phyloP scores from a whole-genome alignment of 441 rosid genomes.

The Adansonia gregorii region DNA sequence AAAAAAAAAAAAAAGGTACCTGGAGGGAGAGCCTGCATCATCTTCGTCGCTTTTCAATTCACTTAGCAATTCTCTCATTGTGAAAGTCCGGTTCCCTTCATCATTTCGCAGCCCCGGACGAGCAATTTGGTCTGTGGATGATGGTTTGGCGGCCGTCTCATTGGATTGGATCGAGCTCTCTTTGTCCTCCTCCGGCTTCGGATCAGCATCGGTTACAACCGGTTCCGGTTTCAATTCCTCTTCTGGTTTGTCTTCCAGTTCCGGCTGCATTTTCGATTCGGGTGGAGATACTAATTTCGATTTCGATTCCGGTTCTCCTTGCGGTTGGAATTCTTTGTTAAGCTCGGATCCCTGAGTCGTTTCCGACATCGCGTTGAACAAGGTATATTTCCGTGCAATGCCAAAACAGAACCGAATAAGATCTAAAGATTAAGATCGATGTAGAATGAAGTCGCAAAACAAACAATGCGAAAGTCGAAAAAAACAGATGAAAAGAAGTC shows the following conservation, averaged over 20 bases:
- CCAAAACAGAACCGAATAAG: conserved; percentile 15
- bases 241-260: conserved; percentile 18
- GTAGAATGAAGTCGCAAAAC: conserved; percentile 4
- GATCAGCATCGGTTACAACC: conserved; percentile 28
- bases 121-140: conserved; percentile 35
- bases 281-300: conserved; percentile 25
- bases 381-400: conserved; percentile 15
- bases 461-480: conserved; percentile 20
- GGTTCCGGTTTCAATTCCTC: conserved; percentile 31
- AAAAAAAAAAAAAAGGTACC: conserved; percentile 37
- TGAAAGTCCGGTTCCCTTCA: conserved; percentile 72
- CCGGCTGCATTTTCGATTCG: conserved; percentile 25
- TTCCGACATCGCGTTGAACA: conserved; percentile 41
- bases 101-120: conserved; percentile 48
- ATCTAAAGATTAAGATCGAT: conserved; percentile 22
- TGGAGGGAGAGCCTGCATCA: conserved; percentile 60
- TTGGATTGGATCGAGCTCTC: conserved; percentile 45
- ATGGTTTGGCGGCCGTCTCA: conserved; percentile 34
- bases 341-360: conserved; percentile 49
- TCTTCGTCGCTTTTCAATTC: conserved; percentile 83
- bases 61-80: conserved; percentile 85
- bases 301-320: conserved; percentile 27
- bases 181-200: conserved; percentile 37
- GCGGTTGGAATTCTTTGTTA: conserved; percentile 45
- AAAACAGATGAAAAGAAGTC: neutral